Evolutionary conservation across 2,329 filamentous ascomycete genomes (phyloP), one percentile per base, ranked within the genome.

Genomic region (Elsinoe perseae): DNA sequence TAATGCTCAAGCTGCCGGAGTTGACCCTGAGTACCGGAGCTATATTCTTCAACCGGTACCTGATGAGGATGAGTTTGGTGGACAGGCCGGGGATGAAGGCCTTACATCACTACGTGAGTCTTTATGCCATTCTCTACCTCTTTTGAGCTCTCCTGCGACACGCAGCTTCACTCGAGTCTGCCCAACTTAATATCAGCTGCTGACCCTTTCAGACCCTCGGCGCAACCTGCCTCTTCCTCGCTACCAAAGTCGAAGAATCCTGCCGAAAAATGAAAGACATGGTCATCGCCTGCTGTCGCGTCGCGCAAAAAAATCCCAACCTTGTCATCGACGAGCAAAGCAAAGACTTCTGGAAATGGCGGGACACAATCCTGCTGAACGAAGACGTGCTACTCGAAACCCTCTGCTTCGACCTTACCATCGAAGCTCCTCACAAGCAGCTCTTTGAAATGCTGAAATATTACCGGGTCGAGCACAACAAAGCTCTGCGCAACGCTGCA

Each of bases 301-400:
- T 96, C 18, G 93, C 92, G 25, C 90, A 96, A 71, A 97, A 98
- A 74, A 92, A 97, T 64, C 79, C 89, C 1, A 87, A 89, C 64
- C 81, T 96, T 58, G 77, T 92, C 55, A 88, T 97, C 54, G 93
- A 98, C 68, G 93, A 97, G 72, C 91, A 97, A 70, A 95, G 87
- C 63, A 97, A 96, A 67, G 93, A 98, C 68, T 98, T 93, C 69
- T 98, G 93, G 93, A 83, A 87, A 66, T 98, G 93, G 93, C 83
- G 90, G 59, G 93, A 98, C 68, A 93, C 86, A 58, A 95, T 98
- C 57, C 76, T 97, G 12, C 85, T 87, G 62, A 89, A 95, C 67
- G 93, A 98, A 72, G 93, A 97, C 68, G 77, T 92, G 42, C 86
- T 98, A 75, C 80, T 98, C 14, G 93, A 97, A 70, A 83, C 84